Evolutionary conservation across 768 basidiomycete genomes (phyloP).

Genomic region (Suillus discolor): DNA sequence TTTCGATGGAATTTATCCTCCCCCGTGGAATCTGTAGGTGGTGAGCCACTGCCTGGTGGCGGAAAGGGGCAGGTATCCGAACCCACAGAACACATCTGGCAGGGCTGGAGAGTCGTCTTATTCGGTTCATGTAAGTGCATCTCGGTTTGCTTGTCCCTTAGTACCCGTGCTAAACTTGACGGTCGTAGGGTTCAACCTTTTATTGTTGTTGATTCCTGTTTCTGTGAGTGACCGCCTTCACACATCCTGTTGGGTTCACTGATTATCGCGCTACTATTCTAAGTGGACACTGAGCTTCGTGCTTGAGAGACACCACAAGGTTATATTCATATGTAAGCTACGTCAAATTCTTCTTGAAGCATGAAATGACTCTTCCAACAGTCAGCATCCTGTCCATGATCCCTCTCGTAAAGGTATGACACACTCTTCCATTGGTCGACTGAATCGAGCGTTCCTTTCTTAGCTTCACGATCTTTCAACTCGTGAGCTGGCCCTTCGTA

Average conservation of each 20-base stretch:
- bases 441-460: constrained; percentile 10
- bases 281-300: constrained; percentile 61
- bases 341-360: neutral
- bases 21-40: constrained; percentile 16
- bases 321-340: constrained; percentile 64
- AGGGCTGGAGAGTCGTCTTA: constrained; percentile 58
- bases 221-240: constrained; percentile 49
- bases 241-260: neutral
- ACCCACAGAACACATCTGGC: constrained; percentile 29
- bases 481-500: constrained; percentile 68
- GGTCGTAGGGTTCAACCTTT: constrained; percentile 65
- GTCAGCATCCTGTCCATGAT: constrained; percentile 72
- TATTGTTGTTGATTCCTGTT: constrained; percentile 65
- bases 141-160: neutral
- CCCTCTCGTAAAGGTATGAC: constrained; percentile 70
- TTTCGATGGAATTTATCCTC: constrained; percentile 34
- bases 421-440: neutral
- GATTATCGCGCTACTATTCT: constrained; percentile 4
- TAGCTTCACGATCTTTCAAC: constrained; percentile 81
- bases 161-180: constrained; percentile 6
- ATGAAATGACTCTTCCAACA: constrained; percentile 24
- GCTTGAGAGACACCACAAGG: constrained; percentile 47
- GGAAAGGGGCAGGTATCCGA: constrained; percentile 9
- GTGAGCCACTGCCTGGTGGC: neutral
- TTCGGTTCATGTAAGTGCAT: constrained; percentile 56